phyloP scores from a whole-genome alignment of 1,284 basidiomycete genomes.

The Malassezia obtusa region DNA sequence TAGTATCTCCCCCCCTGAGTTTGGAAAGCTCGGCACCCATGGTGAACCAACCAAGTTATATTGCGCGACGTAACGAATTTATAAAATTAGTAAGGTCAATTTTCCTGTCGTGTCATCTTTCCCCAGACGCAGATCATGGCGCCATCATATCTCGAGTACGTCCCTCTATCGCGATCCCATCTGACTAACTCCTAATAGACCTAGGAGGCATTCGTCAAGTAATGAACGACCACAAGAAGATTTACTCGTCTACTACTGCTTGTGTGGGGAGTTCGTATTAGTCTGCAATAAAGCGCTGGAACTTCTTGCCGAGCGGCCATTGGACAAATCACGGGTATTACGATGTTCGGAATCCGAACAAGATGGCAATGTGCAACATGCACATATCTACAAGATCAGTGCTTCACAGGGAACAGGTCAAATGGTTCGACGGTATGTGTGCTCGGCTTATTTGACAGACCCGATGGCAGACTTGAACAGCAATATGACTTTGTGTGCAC shows the following conservation, averaged over 20 bases:
- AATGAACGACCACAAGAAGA: slow-evolving; percentile 2
- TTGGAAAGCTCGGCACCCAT: slow-evolving; percentile 11
- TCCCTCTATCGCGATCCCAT: too few species aligned
- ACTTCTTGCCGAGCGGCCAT: slow-evolving; percentile 23
- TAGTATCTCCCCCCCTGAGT: neutral
- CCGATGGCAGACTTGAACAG: slow-evolving; percentile 28
- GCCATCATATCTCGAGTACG: slow-evolving; percentile 14
- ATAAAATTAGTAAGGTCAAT: neutral
- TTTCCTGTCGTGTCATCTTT: neutral
- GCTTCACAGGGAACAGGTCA: slow-evolving; percentile 26
- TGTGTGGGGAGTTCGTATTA: slow-evolving; percentile 43
- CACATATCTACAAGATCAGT: slow-evolving; percentile 34
- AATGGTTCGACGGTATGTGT: slow-evolving; percentile 18
- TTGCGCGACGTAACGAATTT: neutral
- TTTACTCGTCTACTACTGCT: slow-evolving; percentile 37
- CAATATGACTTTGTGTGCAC: slow-evolving; percentile 36
- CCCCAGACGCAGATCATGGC: neutral
- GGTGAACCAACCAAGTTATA: neutral
- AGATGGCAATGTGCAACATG: slow-evolving; percentile 15
- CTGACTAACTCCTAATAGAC: too few species aligned
- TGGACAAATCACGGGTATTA: slow-evolving; percentile 30
- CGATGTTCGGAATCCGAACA: slow-evolving; percentile 27
- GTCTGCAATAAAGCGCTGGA: slow-evolving; percentile 27
- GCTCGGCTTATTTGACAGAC: slow-evolving; percentile 3
- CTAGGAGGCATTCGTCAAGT: too few species aligned